Evolutionary conservation across 768 basidiomycete species (phyloP).

Genomic region (Dictyophora rubrovolvata): DNA sequence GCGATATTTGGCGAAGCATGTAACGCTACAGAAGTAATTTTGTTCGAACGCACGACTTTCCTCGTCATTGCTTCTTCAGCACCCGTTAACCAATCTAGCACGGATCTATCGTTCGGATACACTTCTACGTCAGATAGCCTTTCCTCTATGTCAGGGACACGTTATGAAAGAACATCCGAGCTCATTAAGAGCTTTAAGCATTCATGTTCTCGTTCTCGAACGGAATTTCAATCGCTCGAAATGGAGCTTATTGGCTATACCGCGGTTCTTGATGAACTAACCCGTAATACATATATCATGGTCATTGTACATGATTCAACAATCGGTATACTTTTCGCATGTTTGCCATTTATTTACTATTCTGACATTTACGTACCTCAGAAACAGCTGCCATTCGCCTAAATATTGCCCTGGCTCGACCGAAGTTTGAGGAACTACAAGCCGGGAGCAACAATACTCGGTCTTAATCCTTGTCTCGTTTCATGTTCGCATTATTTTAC

Average conservation of each 20-base stretch:
- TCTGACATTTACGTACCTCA: slow-evolving; percentile 23
- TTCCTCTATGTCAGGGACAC: slow-evolving; percentile 50
- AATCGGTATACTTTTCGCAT: slow-evolving; percentile 48
- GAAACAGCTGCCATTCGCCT: slow-evolving; percentile 82
- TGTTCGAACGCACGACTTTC: slow-evolving; percentile 96
- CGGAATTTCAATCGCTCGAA: slow-evolving; percentile 80
- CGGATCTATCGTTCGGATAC: slow-evolving; percentile 8
- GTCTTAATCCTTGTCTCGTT: not conserved
- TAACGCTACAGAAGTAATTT: slow-evolving; percentile 85
- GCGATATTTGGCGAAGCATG: slow-evolving; percentile 79
- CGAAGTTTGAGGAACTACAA: slow-evolving; percentile 86
- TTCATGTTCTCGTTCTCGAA: slow-evolving; percentile 74
- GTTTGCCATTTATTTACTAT: not conserved
- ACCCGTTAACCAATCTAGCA: slow-evolving; percentile 10
- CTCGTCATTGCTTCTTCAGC: slow-evolving; percentile 85
- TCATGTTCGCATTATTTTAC: not conserved
- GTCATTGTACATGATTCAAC: slow-evolving; percentile 83
- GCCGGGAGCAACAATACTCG: slow-evolving; percentile 35
- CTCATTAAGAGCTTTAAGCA: slow-evolving; percentile 94
- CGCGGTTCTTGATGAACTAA: slow-evolving; percentile 86
- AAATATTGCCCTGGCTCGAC: slow-evolving; percentile 78
- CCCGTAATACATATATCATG: slow-evolving; percentile 86
- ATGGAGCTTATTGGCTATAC: slow-evolving; percentile 81
- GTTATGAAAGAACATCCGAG: slow-evolving; percentile 83
- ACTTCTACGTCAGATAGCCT: slow-evolving; percentile 17